A percentile compares a stretch with the other conserved stretches of the same genome.
Conservation (phyloP, 2,329 filamentous ascomycete genomes). For the Nemania diffusa region DNA sequence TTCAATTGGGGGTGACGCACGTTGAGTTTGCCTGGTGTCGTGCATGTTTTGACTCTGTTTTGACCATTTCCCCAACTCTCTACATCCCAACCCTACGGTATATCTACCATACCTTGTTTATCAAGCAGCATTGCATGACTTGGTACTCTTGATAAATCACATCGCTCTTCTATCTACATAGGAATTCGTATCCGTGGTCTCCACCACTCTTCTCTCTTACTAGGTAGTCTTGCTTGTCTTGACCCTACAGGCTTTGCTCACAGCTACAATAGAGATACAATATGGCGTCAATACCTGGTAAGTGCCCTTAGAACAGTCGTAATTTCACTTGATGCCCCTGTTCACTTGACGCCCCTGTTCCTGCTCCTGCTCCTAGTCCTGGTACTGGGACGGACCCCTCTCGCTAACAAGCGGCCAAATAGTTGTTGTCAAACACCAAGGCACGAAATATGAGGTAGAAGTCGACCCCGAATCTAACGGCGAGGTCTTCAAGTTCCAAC, state of each 20-base stretch:
- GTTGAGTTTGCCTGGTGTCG: conserved; percentile 36
- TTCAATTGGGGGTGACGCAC: conserved; percentile 46
- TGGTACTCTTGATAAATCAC: background rate
- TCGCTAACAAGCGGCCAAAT: conserved; percentile 39
- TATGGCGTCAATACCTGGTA: conserved; percentile 48
- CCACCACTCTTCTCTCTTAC: background rate
- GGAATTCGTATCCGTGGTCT: background rate
- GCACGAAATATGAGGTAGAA: conserved; percentile 94
- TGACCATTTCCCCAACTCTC: background rate
- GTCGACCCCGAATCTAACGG: conserved; percentile 85
- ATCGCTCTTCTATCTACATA: background rate
- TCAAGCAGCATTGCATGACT: background rate
- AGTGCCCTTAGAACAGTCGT: background rate
- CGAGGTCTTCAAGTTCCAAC: conserved; percentile 94
- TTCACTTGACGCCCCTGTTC: background rate
- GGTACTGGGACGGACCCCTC: background rate
- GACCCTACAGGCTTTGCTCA: background rate
- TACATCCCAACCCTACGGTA: background rate
- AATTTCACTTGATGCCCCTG: background rate
- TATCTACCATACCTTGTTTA: background rate
- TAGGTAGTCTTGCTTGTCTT: background rate
- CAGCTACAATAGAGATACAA: conserved; percentile 29
- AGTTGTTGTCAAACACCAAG: conserved; percentile 95
- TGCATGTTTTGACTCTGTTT: background rate
- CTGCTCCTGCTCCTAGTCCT: background rate